These are phyloP conservation scores for Starmera dryadoides DNA, from an alignment of 805 yeast species.

Conservation along the genomic window DNA sequence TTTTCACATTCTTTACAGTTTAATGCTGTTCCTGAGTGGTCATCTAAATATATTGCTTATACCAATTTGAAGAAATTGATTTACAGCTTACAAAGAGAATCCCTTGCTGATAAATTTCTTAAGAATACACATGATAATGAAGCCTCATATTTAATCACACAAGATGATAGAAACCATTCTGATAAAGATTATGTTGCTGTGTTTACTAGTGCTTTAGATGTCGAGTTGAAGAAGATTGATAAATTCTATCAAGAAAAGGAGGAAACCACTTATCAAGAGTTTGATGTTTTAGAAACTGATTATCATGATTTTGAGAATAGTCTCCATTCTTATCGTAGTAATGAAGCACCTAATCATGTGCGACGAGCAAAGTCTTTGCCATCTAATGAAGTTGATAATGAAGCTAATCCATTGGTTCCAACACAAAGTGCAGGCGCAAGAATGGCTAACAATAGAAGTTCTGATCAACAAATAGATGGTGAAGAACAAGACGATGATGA, in stretches of 20 bases:
- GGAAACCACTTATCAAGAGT: slow-evolving; percentile 41
- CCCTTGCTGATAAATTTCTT: slow-evolving; percentile 10
- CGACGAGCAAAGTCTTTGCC: slow-evolving; percentile 4
- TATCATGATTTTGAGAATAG: slow-evolving; percentile 48
- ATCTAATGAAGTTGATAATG: slow-evolving; percentile 15
- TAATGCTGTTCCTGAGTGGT: slow-evolving; percentile 98
- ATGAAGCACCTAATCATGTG: too few relatives aligned
- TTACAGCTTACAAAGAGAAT: slow-evolving; percentile 72
- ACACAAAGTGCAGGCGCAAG: too few relatives aligned
- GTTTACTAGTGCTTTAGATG: slow-evolving; percentile 69
- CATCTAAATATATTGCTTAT: slow-evolving; percentile 85
- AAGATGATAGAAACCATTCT: slow-evolving; percentile 22
- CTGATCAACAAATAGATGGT: too few relatives aligned
- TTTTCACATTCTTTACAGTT: slow-evolving; percentile 92
- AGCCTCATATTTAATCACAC: slow-evolving; percentile 23
- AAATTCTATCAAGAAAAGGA: slow-evolving; percentile 67
- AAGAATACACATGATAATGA: slow-evolving; percentile 16
- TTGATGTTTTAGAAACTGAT: slow-evolving; percentile 53
- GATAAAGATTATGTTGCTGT: slow-evolving; percentile 43
- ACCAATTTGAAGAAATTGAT: slow-evolving; percentile 80
- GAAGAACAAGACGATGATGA: too few relatives aligned
- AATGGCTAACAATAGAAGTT: too few relatives aligned
- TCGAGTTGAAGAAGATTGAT: slow-evolving; percentile 71
- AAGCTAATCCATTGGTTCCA: slow-evolving; percentile 5
- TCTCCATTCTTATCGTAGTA: background rate